Conservation (phyloP, 306 rosid species). For the Sicyos baderoa region DNA sequence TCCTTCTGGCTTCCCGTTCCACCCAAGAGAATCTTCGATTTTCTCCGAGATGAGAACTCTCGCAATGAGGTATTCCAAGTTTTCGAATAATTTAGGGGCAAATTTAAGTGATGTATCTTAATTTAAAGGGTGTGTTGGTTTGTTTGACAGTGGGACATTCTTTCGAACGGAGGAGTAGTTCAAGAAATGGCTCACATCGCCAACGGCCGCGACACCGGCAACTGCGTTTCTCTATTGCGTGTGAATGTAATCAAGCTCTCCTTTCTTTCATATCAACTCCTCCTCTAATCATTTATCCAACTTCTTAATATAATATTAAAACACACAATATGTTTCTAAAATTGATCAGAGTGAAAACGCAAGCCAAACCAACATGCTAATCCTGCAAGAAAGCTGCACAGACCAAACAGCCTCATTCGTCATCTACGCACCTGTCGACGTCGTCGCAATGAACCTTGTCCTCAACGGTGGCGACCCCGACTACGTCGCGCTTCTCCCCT, state of each 20-base stretch:
- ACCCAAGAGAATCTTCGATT: slow-evolving; percentile 71
- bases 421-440: slow-evolving; percentile 84
- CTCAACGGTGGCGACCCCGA: slow-evolving; percentile 92
- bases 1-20: slow-evolving; percentile 95
- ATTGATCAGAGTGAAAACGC: slow-evolving; percentile 98
- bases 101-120: too few species aligned
- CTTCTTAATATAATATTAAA: too few species aligned
- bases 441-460: slow-evolving; percentile 80
- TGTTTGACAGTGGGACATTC: slow-evolving; percentile 78
- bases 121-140: too few species aligned
- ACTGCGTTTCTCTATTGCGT: slow-evolving; percentile 74
- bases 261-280: too few species aligned
- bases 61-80: slow-evolving; percentile 89
- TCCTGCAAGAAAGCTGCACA: slow-evolving; percentile 81
- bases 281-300: too few species aligned
- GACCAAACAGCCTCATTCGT: slow-evolving; percentile 77
- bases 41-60: slow-evolving; percentile 86
- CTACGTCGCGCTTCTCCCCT: slow-evolving; percentile 88
- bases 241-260: slow-evolving; percentile 58
- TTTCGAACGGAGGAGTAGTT: slow-evolving; percentile 80
- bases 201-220: slow-evolving; percentile 80
- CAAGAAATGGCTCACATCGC: slow-evolving; percentile 99
- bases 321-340: too few species aligned
- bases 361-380: slow-evolving; percentile 96
- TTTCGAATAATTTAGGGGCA: too few species aligned